phyloP scores from a whole-genome alignment of 2,329 filamentous ascomycete genomes.

The Fusarium sp. region DNA sequence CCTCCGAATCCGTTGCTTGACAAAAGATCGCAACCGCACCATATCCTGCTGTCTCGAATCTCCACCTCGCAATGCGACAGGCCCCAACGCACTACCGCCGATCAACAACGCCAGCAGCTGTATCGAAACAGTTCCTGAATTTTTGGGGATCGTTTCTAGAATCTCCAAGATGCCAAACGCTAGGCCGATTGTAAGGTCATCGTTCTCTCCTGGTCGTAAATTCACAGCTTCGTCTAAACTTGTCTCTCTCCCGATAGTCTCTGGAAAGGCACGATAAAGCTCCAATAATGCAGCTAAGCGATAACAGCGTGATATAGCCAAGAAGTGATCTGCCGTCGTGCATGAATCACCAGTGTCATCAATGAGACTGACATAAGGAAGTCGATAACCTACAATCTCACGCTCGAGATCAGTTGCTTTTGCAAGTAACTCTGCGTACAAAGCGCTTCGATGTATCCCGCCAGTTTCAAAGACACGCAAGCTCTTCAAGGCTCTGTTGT shows the following conservation, averaged over 20 bases:
- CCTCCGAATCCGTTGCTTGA: background rate
- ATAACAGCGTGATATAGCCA: conserved; percentile 10
- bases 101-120: conserved; percentile 21
- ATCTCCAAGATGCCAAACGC: background rate
- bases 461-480: conserved; percentile 4
- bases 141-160: background rate
- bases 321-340: conserved; percentile 8
- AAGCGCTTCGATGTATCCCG: background rate
- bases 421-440: background rate
- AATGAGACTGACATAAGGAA: conserved; percentile 11
- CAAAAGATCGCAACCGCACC: conserved; percentile 4
- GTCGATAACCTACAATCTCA: background rate
- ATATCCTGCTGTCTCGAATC: background rate
- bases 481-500: conserved; percentile 1
- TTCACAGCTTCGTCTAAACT: background rate
- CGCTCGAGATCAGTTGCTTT: conserved; percentile 6
- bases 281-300: conserved; percentile 14
- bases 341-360: conserved; percentile 12
- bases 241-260: background rate
- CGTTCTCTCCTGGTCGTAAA: background rate
- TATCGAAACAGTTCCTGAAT: conserved; percentile 20
- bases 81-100: conserved; percentile 7
- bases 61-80: background rate
- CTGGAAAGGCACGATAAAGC: conserved; percentile 18
- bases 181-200: background rate